These are phyloP conservation scores for Cercophora newfieldiana DNA, from an alignment of 495 filamentous ascomycete species.

Conservation along the genomic window DNA sequence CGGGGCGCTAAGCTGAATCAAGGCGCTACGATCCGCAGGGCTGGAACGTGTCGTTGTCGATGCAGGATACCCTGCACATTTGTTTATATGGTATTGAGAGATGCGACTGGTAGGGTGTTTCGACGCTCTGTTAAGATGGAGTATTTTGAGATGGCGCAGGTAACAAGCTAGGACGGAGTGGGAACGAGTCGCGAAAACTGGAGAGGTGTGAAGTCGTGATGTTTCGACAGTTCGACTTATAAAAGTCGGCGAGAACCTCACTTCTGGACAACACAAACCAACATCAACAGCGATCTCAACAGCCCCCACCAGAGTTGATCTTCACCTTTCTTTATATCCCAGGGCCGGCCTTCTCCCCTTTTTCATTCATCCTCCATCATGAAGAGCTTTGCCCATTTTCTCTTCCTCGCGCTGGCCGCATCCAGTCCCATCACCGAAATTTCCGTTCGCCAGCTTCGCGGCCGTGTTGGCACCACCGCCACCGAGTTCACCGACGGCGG, in stretches of 20 bases:
- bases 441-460: conserved; percentile 7
- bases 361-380: not conserved
- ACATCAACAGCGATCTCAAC: not conserved
- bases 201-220: not conserved
- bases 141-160: not conserved
- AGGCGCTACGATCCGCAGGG: not conserved
- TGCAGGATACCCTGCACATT: not conserved
- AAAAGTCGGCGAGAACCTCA: not conserved
- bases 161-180: not conserved
- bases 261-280: not conserved
- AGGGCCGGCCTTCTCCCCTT: not conserved
- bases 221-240: too few relatives aligned
- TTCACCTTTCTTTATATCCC: not conserved
- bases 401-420: conserved; percentile 10
- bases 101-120: conserved; percentile 1
- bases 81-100: not conserved
- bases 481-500: conserved; percentile 47
- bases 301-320: not conserved
- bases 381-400: conserved; percentile 8
- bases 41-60: not conserved
- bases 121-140: not conserved
- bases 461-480: conserved; percentile 26
- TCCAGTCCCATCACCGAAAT: conserved; percentile 11
- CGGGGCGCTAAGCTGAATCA: not conserved
- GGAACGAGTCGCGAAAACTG: conserved; percentile 1